Evolutionary conservation across 441 rosid genomes (phyloP).

Genomic region (Jatropha multifida): DNA sequence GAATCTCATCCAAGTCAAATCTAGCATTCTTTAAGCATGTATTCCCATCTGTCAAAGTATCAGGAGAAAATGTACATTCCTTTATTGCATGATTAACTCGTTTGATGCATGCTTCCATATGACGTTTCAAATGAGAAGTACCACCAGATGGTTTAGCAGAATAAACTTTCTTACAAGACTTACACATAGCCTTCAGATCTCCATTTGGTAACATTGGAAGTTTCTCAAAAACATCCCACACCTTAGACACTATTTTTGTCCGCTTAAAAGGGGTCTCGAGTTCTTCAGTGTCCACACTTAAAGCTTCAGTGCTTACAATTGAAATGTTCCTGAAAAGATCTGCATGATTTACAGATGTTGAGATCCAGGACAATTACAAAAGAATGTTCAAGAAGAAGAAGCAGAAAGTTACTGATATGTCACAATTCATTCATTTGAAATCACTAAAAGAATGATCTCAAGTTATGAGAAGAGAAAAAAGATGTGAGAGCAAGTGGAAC

Average conservation of each 20-base stretch:
- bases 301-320: not conserved
- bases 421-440: not conserved
- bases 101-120: not conserved
- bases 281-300: not conserved
- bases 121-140: not conserved
- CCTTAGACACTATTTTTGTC: not conserved
- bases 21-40: not conserved
- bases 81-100: not conserved
- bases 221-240: constrained; percentile 6
- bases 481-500: not conserved
- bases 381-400: not conserved
- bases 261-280: not conserved
- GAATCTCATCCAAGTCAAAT: not conserved
- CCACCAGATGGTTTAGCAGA: constrained; percentile 5
- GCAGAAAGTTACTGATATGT: not conserved
- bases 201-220: not conserved
- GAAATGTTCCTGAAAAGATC: not conserved
- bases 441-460: no score
- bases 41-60: not conserved
- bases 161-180: constrained; percentile 1
- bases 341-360: not conserved
- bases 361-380: not conserved
- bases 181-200: not conserved
- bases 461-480: no score
- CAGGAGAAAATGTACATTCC: not conserved